Evolutionary conservation across 2,329 filamentous ascomycete species (phyloP), one percentile per base, ranked within the genome.

Genomic region (Neofusicoccum umdonicola): DNA sequence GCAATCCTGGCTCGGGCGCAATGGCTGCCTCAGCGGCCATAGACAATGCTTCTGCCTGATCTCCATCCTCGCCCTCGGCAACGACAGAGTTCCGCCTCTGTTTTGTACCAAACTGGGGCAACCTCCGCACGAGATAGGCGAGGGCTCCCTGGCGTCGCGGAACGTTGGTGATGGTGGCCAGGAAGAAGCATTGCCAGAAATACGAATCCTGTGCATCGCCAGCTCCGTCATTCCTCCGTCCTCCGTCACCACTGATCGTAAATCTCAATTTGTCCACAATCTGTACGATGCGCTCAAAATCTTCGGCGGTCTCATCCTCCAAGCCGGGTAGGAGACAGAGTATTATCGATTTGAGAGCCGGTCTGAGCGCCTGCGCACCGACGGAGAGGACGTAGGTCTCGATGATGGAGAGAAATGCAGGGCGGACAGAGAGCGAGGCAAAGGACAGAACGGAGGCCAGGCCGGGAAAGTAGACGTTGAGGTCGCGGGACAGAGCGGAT

Each of bases 111-210:
- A 96, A 81, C 69, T 85, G 89, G 19, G 96, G 95, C 35, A 99
- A 81, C 71, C 87, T 88, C 65, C 93, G 89, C 56, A 87, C 83
- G 45, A 99, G 82, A 76, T 96, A 99, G 37, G 93, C 93, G 65
- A 99, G 82, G 44, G 93, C 93, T 31, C 95, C 95, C 68, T 91
- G 88, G 63, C 95, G 88, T 66, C 94, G 86, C 66, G 89, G 93
- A 47, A 92, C 86, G 71, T 93, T 94, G 0, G 95, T 97, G 66
- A 99, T 95, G 17, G 92, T 90, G 9, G 94, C 92, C 17, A 99
- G 81, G 72, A 99, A 98, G 73, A 99, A 90, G 75, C 93, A 97
- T 79, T 99, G 95, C 95, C 95, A 99, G 76, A 98, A 99, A 76
- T 95, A 97, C 68, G 91, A 91, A 69, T 93, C 91, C 9, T 88